phyloP scores from a whole-genome alignment of 192 early-diverging fungal genomes.

The Rhizophagus sp. region DNA sequence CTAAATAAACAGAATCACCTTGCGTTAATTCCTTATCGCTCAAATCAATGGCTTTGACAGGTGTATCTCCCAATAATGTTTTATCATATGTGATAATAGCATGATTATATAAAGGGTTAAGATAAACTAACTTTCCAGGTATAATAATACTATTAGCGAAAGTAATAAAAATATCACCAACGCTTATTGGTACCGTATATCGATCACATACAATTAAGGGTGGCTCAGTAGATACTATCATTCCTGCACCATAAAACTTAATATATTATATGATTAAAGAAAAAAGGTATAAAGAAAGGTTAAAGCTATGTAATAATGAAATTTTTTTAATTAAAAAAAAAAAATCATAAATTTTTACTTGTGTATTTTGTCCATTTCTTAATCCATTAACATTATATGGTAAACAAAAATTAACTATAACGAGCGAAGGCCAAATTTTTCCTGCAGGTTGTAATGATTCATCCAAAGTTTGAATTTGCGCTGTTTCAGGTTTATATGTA shows the following conservation, averaged over 20 bases:
- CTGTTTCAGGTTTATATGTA: constrained; percentile 60
- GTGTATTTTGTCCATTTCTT: constrained; percentile 49
- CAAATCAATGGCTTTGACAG: constrained; percentile 64
- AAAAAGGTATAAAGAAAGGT: background rate
- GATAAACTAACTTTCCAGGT: constrained; percentile 76
- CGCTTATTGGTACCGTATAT: constrained; percentile 73
- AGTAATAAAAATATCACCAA: constrained; percentile 80
- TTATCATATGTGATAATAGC: constrained; percentile 84
- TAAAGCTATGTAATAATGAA: background rate
- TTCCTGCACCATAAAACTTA: constrained; percentile 66
- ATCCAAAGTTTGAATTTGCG: constrained; percentile 71
- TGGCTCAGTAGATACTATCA: constrained; percentile 73
- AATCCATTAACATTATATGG: constrained; percentile 79
- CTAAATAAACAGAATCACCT: constrained; percentile 61
- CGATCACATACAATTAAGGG: constrained; percentile 85
- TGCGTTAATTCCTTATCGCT: constrained; percentile 60
- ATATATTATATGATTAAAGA: too few relatives aligned
- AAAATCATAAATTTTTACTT: constrained; percentile 20
- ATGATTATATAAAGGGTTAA: constrained; percentile 90
- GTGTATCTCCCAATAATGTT: constrained; percentile 68
- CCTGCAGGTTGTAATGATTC: constrained; percentile 67
- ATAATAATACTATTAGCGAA: constrained; percentile 87
- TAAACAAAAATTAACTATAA: constrained; percentile 76
- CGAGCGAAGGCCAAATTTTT: constrained; percentile 79
- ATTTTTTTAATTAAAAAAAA: background rate